phyloP scores from a whole-genome alignment of 306 rosid genomes.

The Begonia loranthoides region DNA sequence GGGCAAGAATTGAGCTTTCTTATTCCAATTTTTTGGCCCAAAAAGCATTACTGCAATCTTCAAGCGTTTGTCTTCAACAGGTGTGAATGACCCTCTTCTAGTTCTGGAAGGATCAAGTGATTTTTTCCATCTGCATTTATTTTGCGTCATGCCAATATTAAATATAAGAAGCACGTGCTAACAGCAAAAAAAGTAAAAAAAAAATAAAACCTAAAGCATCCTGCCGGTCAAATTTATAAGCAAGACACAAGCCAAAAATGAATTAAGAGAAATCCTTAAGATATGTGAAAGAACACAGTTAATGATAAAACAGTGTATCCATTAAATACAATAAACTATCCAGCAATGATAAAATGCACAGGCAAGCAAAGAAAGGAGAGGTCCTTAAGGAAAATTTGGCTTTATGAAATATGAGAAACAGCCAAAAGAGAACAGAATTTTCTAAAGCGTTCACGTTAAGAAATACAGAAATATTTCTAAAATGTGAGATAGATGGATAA shows the following conservation, averaged over 20 bases:
- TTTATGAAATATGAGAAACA: background rate
- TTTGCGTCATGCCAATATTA: constrained; percentile 4
- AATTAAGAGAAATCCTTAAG: too few relatives aligned
- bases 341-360: background rate
- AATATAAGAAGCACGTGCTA: too few relatives aligned
- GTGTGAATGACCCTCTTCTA: constrained; percentile 56
- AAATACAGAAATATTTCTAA: background rate
- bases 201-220: too few relatives aligned
- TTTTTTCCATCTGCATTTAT: constrained; percentile 66
- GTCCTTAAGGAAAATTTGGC: background rate
- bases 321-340: background rate
- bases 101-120: constrained; percentile 56
- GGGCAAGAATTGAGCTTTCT: constrained; percentile 68
- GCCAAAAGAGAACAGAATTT: background rate
- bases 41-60: constrained; percentile 78
- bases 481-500: background rate
- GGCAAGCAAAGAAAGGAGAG: background rate
- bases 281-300: too few relatives aligned
- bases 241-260: too few relatives aligned
- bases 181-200: too few relatives aligned
- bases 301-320: too few relatives aligned
- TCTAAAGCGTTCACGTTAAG: background rate
- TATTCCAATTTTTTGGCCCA: constrained; percentile 81
- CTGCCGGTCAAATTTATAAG: too few relatives aligned
- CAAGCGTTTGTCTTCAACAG: constrained; percentile 62